Base-by-base conservation (phyloP, 2,329 filamentous ascomycete species). In the Fusarium sublunatum region DNA sequence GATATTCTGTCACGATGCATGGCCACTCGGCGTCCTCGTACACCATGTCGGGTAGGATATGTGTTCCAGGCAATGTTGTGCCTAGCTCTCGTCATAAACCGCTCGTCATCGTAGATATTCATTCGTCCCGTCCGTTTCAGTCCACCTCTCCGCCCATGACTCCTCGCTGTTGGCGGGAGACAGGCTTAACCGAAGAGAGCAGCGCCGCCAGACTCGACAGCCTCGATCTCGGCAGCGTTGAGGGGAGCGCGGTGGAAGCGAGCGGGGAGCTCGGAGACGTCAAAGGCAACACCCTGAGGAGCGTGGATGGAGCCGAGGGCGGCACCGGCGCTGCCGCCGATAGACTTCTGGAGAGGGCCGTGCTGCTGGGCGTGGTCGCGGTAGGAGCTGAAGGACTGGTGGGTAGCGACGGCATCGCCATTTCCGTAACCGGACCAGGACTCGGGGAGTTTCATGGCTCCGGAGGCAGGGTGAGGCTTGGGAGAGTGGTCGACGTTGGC, bases 151-250 rank as follows among this genome's bases (percentile, higher is more conserved):
- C 68, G 42, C 65, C 66, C 50, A 32, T 62, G 32, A 55, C 53
- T 65, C 66, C 61, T 65, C 57, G 52, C 57, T 46, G 29, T 29
- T 42, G 45, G 42, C 50, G 38, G 55, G 50, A 62, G 52, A 34
- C 26, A 58, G 25, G 55, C 65, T 72, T 76, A 86, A 62, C 80
- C 79, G 64, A 83, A 77, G 53, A 83, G 74, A 32, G 83, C 79
- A 31, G 94, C 95, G 54, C 95, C 95, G 52, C 93, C 95, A 53
- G 92, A 95, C 86, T 97, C 93, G 73, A 99, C 86, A 22, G 93
- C 93, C 77, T 98, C 95, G 59, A 99, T 99, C 85, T 99, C 95
- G 39, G 88, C 88, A 69, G 88, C 78, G 34, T 86, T 89, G 79
- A 93, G 91, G 11, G 87, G 85, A 44, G 86, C 81, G 65, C 92